Base-by-base conservation (phyloP, 805 yeast species). In the Pichia cephalocereana region DNA sequence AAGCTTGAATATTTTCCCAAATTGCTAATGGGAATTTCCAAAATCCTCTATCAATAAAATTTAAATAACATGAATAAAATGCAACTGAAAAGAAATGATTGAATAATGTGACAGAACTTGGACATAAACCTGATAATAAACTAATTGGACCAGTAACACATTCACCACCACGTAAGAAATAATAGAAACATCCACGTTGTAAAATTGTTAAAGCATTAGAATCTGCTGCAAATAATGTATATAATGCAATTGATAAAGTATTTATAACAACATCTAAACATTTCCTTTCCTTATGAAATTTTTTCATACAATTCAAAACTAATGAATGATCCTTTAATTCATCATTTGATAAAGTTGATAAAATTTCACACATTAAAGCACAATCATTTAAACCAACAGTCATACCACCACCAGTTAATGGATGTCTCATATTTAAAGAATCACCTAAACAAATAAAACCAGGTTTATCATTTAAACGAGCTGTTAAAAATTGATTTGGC, bases 321-420 rank as follows among this genome's bases (percentile, higher is more conserved):
- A 68, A 57, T 15, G 67, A 76, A 55, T 82, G 74, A 61, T 89
- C 83, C 27, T 61, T 61, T 44, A 93, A 72, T 46, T 76, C 78
- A 7, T 72, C 74, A 12, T 80, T 76, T 2, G 69, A 59, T 46
- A 74, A 58, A 47, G 83, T 77, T 9, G 78, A 71, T 46, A 93
- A 70, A 38, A 86, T 66, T 55, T 76, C 74, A 18, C 86, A 79
- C 42, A 89, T 71, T 34, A 85, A 62, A 0, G 76, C 83, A 5
- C 87, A 86, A 65, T 93, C 99, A 61, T 82, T 86, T 51, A 93
- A 70, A 2, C 96, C 97, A 40, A 93, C 99, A 27, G 98, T 89
- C 99, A 93, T 93, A 52, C 99, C 99, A 54, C 99, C 99, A 46
- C 99, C 99, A 1, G 98, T 93, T 52, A 93, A 76, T 28, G 99